Evolutionary conservation across 2,329 filamentous ascomycete genomes (phyloP), one percentile per base, ranked within the genome.

Genomic region (Aureobasidium sp.): DNA sequence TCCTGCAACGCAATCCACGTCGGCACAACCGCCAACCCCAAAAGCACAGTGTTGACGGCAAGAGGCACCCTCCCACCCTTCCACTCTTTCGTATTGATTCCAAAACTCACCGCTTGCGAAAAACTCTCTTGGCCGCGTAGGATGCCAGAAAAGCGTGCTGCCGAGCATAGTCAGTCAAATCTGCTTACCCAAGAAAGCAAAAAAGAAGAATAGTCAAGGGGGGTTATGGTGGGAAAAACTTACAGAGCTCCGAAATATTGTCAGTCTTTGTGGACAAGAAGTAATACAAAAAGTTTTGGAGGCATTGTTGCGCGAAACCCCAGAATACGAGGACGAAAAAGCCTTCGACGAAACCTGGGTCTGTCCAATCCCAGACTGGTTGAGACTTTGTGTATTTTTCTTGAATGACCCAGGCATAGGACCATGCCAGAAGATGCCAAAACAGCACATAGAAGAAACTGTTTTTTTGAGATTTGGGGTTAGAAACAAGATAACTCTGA

Each of bases 231-330:
- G n/a, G n/a, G n/a, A n/a, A n/a, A n/a, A 22, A 42, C 39, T 17
- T 73, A 48, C 66, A 68, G 19, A 81, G 69, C 64, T 84, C 80
- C 0, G 80, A 80, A 62, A 83, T 82, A 54, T 82, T 82, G 58
- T 83, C 78, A 0, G 80, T 82, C 72, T 78, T 82, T 5, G 77
- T 81, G 0, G 80, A 78, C 1, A 84, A 70, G 19, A 84, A 71
- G 65, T 82, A 83, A 64, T 83, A 83, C 0, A 83, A 72, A 79
- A 79, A 83, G 60, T 82, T 83, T 67, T 83, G 81, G 22, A 82
- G 67, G 0, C 78, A 73, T 66, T 84, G 81, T 2, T 79, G 73
- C 2, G 80, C 72, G 64, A 82, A 82, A 68, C 75, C 70, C 79
- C 78, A 81, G 0, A 81, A 71, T 0, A 79, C 68, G 1, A 80